A percentile compares a stretch with the other conserved stretches of the same genome.
Conservation (phyloP, 192 early-diverging fungal genomes). For the Coemansia sp. region DNA sequence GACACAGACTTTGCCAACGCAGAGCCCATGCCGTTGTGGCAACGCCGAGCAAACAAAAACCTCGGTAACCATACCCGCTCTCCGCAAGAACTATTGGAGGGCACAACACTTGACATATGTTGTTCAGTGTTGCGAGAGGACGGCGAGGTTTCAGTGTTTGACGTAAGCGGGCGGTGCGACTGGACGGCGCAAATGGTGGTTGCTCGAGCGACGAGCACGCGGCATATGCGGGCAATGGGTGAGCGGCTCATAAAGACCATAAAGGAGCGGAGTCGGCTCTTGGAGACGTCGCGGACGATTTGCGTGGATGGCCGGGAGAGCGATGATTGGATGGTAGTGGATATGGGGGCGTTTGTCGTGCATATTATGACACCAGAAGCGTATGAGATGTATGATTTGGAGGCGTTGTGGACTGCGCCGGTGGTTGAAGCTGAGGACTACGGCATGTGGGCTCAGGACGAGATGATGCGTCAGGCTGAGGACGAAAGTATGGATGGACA, state of each 20-base stretch:
- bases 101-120: constrained; percentile 45
- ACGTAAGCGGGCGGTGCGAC: constrained; percentile 36
- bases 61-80: constrained; percentile 5
- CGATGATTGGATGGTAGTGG: constrained; percentile 52
- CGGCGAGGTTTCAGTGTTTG: constrained; percentile 19
- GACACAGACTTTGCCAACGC: constrained; percentile 19
- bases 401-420: constrained; percentile 30
- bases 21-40: constrained; percentile 29
- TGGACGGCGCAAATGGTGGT: constrained; percentile 39
- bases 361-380: constrained; percentile 52
- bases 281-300: constrained; percentile 4
- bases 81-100: constrained; percentile 4
- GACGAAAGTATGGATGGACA: too few relatives aligned
- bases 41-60: constrained; percentile 29
- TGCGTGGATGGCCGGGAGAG: constrained; percentile 49
- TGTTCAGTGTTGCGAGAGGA: constrained; percentile 15
- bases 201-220: constrained; percentile 39
- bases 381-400: constrained; percentile 31
- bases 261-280: constrained; percentile 26
- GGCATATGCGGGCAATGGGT: constrained; percentile 49
- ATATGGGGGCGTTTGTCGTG: constrained; percentile 42
- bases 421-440: neutral
- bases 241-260: constrained; percentile 40
- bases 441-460: neutral
- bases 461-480: neutral